Evolutionary conservation across 805 yeast genomes (phyloP).

Genomic region (Suhomyces sp.): DNA sequence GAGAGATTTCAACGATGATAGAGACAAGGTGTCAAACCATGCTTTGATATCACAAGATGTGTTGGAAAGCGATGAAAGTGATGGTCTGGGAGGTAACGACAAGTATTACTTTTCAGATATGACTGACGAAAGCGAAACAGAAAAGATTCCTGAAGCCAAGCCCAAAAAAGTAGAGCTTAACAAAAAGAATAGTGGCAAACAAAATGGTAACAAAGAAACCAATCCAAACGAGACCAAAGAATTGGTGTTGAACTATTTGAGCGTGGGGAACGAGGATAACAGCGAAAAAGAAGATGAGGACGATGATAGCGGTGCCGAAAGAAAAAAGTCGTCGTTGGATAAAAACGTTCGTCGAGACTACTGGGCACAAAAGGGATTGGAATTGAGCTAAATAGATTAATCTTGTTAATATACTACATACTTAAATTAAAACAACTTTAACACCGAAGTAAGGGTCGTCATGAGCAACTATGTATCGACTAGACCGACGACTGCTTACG

Average conservation of each 20-base stretch:
- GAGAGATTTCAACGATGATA: constrained; percentile 75
- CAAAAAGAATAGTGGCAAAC: constrained; percentile 1
- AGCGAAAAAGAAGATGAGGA: constrained; percentile 2
- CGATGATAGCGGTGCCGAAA: constrained; percentile 2
- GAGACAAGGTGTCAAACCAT: constrained; percentile 58
- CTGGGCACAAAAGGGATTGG: constrained; percentile 44
- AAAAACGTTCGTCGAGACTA: constrained; percentile 36
- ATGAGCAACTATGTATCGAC: neutral
- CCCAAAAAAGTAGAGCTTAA: neutral
- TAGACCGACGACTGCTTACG: neutral
- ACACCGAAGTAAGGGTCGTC: neutral
- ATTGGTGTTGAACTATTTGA: constrained; percentile 7
- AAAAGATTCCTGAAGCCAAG: constrained; percentile 1
- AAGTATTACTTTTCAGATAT: constrained; percentile 44
- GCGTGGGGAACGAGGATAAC: constrained; percentile 6
- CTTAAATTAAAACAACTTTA: neutral
- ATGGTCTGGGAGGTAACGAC: constrained; percentile 36
- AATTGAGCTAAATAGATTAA: constrained; percentile 13
- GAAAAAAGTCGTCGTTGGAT: constrained; percentile 18
- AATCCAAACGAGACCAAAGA: constrained; percentile 12
- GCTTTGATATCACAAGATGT: constrained; percentile 42
- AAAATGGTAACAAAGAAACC: constrained; percentile 8
- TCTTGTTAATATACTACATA: neutral
- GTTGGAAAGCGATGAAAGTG: constrained; percentile 29
- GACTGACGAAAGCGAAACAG: constrained; percentile 37